Evolutionary conservation across 345 rosid genomes (phyloP).

Genomic region (Excoecaria cochinchinensis): DNA sequence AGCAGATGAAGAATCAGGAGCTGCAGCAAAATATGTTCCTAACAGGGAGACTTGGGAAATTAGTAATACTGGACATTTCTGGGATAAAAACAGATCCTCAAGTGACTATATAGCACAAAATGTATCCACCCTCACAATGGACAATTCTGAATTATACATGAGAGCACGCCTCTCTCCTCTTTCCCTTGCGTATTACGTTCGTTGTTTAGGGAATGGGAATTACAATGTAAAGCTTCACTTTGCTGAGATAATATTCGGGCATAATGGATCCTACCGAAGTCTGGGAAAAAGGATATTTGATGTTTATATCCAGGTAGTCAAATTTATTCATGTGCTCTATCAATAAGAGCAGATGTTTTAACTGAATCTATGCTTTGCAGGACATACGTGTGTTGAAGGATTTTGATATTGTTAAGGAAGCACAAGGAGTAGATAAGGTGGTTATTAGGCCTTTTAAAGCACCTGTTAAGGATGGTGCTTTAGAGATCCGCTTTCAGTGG

Average conservation of each 20-base stretch:
- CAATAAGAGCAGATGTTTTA: background rate
- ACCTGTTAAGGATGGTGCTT: background rate
- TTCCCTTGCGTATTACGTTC: slow-evolving; percentile 9
- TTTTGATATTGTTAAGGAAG: slow-evolving; percentile 9
- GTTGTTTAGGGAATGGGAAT: slow-evolving; percentile 12
- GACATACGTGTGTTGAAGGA: slow-evolving; percentile 11
- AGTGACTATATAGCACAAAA: slow-evolving; percentile 12
- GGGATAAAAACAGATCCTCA: slow-evolving; percentile 11
- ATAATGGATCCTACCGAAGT: slow-evolving; percentile 1
- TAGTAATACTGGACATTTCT: slow-evolving; percentile 14
- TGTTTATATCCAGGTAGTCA: slow-evolving; percentile 21
- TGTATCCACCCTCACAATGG: slow-evolving; percentile 9
- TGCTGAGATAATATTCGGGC: slow-evolving; percentile 7
- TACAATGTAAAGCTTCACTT: slow-evolving; percentile 15
- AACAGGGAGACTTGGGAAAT: slow-evolving; percentile 8
- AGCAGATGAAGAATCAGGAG: slow-evolving; percentile 1
- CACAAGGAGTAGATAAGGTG: slow-evolving; percentile 7
- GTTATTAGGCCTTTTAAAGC: background rate
- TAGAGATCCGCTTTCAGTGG: slow-evolving; percentile 21
- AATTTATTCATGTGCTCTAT: background rate
- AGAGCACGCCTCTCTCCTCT: slow-evolving; percentile 17
- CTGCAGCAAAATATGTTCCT: slow-evolving; percentile 9
- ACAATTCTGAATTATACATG: background rate
- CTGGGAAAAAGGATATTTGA: slow-evolving; percentile 15
- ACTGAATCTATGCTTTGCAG: background rate